Evolutionary conservation across 768 basidiomycete species (phyloP), one percentile per base, ranked within the genome.

Genomic region (Butyriboletus loyo): DNA sequence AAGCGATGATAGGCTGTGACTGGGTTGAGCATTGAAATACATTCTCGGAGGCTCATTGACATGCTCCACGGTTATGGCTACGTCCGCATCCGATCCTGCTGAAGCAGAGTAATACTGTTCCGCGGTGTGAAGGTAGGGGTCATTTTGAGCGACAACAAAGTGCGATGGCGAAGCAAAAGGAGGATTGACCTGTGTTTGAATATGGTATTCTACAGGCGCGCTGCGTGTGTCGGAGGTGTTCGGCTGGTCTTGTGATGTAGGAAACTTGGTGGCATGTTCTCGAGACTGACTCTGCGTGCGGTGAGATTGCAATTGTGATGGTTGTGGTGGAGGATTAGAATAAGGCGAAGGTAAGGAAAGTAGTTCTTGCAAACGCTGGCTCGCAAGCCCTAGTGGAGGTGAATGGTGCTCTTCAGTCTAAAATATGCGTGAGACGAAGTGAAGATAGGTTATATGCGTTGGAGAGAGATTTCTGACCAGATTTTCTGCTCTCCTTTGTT

Each of bases 291-390:
- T 42, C n/a, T 53, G 51, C 4, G 41, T 34, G 15, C 1, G 31
- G 11, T 38, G 36, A 21, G 52, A 25, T 21, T 55, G 49, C 0
- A 25, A 22, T 7, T 44, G 36, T 2, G 43, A 22, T 4, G 41
- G 42, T 27, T 39, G 54, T 27, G 34, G 24, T 25, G 30, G 19
- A 39, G 42, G 15, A 28, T 46, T 27, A 4, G 53, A 0, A 36
- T 61, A 44, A 7, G 62, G 32, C 2, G 53, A 15, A 4, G 24
- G 5, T 6, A 57, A 30, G 1, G 63, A 58, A 19, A 66, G 64
- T 21, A 66, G 25, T n/a, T 66, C 56, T 31, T 66, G 66, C 4
- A 67, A 28, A 0, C 66, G 66, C 44, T 58, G 63, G 17, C 46
- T 63, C 9, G 57, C 39, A 7, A 66, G 49, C 3, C 46, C 57